phyloP scores from a whole-genome alignment of 805 yeast species.

The Kurtzmaniella cleridarum region DNA sequence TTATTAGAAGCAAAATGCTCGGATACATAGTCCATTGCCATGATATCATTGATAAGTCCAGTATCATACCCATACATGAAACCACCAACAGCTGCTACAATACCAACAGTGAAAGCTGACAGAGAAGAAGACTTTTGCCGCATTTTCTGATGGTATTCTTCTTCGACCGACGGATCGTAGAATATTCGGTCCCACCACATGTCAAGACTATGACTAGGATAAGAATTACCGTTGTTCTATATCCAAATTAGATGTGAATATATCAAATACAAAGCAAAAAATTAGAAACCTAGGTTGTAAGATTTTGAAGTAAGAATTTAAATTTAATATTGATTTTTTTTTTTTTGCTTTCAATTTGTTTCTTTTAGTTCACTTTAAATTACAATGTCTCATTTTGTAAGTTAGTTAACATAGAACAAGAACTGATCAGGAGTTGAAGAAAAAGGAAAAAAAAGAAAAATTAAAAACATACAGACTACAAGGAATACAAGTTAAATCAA shows the following conservation, averaged over 20 bases:
- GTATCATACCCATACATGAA: constrained; percentile 88
- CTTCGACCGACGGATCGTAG: constrained; percentile 30
- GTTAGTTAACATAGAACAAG: too few species aligned
- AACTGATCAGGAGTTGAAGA: too few species aligned
- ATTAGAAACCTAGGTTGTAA: too few species aligned
- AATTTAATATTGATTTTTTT: too few species aligned
- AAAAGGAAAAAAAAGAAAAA: too few species aligned
- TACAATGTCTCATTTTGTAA: too few species aligned
- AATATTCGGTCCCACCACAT: constrained; percentile 12
- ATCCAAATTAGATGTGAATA: not conserved
- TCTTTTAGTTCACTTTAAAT: too few species aligned
- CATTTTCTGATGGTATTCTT: constrained; percentile 31
- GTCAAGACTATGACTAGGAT: too few species aligned
- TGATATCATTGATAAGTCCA: constrained; percentile 72
- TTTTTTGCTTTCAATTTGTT: too few species aligned
- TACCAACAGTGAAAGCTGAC: constrained; percentile 69
- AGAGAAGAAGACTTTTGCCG: constrained; percentile 46
- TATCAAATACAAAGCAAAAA: not conserved
- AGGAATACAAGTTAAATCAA: too few species aligned
- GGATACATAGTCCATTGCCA: constrained; percentile 70
- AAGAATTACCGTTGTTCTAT: too few species aligned
- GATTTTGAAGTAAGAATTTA: not conserved
- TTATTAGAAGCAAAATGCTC: constrained; percentile 45
- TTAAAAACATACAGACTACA: too few species aligned
- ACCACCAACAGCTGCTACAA: constrained; percentile 87